Base-by-base conservation (phyloP, 208 protist genomes). In the Trypanosoma cruzi region DNA sequence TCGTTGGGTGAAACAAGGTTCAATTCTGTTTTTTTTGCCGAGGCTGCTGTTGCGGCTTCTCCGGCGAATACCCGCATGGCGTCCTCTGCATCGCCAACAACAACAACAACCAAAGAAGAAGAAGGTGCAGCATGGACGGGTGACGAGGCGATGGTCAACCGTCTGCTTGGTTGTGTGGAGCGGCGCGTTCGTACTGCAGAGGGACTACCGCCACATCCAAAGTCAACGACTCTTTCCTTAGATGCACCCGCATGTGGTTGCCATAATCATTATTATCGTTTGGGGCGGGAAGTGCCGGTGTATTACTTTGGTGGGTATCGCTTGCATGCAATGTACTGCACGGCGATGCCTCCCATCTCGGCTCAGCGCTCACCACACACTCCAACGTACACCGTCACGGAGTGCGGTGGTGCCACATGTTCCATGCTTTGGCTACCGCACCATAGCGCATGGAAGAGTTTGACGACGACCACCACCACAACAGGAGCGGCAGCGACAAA, bases 221-320 rank as follows among this genome's bases (percentile, higher is more conserved):
- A 16, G 37, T 44, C 37, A 44, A 16, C 37, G 5, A 5, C 13
- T 44, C 8, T 16, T 44, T 44, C 37, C 37, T 44, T 44, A 16
- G 5, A 44, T 44, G 5, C 13, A 13, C 37, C 37, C 37, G 8
- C 13, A 16, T 44, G 8, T 44, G 37, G 37, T 16, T 44, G 37
- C n/a, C n/a, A n/a, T n/a, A n/a, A n/a, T 44, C 37, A 13, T 44
- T 13, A 44, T 16, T 44, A 16, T 13, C 5, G 37, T 5, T 13
- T 16, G 37, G 8, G 13, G 34, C 1, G 42, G 20, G 20, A 6
- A 42, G 24, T n/a, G 32, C 6, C 6, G 4, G 2, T 6, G 28
- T 60, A 44, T 36, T 8, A 36, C 20, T 42, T 60, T n/a, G 10
- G 55, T 60, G 55, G 55, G 24, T 31, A 60, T n/a, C 55, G 5